Evolutionary conservation across 2,329 filamentous ascomycete genomes (phyloP).

Genomic region (Exophiala bonariae): DNA sequence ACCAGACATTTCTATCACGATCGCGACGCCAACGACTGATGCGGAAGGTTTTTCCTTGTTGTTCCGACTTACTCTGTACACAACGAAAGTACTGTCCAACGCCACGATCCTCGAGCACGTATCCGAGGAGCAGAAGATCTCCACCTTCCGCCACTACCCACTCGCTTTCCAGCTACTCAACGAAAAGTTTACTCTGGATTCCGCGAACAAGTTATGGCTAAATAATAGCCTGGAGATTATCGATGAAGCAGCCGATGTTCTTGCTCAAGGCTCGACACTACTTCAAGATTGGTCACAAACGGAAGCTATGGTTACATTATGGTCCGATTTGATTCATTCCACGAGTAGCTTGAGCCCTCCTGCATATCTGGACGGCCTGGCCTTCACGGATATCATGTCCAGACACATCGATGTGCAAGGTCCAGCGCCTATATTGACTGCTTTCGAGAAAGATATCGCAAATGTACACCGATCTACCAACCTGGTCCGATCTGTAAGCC

Average conservation of each 20-base stretch:
- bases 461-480: constrained; percentile 40
- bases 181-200: constrained; percentile 59
- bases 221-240: constrained; percentile 49
- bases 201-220: constrained; percentile 55
- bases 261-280: constrained; percentile 51
- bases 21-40: constrained; percentile 52
- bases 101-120: constrained; percentile 36
- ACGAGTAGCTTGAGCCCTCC: constrained; percentile 4
- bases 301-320: constrained; percentile 20
- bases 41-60: constrained; percentile 69
- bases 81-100: constrained; percentile 56
- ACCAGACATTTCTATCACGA: constrained; percentile 30
- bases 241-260: constrained; percentile 53
- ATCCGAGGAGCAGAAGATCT: constrained; percentile 33
- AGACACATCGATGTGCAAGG: constrained; percentile 29
- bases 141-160: constrained; percentile 52
- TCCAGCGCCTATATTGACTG: constrained; percentile 33
- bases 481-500: constrained; percentile 47
- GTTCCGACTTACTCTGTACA: constrained; percentile 73
- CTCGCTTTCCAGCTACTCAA: constrained; percentile 58
- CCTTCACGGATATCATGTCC: constrained; percentile 41
- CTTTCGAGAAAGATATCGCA: constrained; percentile 32
- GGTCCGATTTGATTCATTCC: constrained; percentile 26
- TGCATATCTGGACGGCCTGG: constrained; percentile 41
- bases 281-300: constrained; percentile 45